phyloP scores from a whole-genome alignment of 2,329 filamentous ascomycete genomes.

The Fusarium sp. region DNA sequence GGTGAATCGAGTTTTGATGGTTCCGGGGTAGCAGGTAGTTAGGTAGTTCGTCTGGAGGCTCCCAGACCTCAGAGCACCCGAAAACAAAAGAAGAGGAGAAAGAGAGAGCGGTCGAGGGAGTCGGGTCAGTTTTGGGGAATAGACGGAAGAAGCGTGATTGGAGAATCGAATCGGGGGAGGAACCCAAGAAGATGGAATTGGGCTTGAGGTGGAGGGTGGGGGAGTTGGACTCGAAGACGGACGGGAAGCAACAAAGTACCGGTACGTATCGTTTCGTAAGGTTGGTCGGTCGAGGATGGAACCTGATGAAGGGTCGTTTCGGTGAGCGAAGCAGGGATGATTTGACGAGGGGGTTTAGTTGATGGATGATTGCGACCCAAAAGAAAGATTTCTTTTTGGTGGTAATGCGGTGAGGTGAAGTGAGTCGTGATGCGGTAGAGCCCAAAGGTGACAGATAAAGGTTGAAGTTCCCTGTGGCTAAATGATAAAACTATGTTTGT shows the following conservation, averaged over 20 bases:
- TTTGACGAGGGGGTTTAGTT: constrained; percentile 34
- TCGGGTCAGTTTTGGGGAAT: constrained; percentile 40
- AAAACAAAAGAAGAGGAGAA: constrained; percentile 19
- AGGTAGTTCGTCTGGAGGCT: constrained; percentile 29
- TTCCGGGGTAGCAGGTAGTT: constrained; percentile 17
- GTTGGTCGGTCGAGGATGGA: neutral
- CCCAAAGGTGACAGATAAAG: neutral
- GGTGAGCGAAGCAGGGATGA: constrained; percentile 45
- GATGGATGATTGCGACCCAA: constrained; percentile 29
- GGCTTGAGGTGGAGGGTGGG: constrained; percentile 28
- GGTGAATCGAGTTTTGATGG: constrained; percentile 14
- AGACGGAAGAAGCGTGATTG: constrained; percentile 39
- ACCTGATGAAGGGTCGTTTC: constrained; percentile 36
- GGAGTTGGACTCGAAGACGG: constrained; percentile 25
- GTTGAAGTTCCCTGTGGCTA: neutral
- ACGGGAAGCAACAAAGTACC: constrained; percentile 11
- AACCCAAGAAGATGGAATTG: constrained; percentile 30
- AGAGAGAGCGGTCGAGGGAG: constrained; percentile 27
- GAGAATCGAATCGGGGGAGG: constrained; percentile 45
- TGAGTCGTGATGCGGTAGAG: neutral
- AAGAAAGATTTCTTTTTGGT: constrained; percentile 8
- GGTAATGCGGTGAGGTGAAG: neutral
- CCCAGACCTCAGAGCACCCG: constrained; percentile 35
- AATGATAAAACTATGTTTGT: neutral
- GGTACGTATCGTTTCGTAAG: constrained; percentile 25